These are phyloP conservation scores for Neurospora sp. DNA, from an alignment of 2,329 filamentous ascomycete genomes.

Conservation along the genomic window DNA sequence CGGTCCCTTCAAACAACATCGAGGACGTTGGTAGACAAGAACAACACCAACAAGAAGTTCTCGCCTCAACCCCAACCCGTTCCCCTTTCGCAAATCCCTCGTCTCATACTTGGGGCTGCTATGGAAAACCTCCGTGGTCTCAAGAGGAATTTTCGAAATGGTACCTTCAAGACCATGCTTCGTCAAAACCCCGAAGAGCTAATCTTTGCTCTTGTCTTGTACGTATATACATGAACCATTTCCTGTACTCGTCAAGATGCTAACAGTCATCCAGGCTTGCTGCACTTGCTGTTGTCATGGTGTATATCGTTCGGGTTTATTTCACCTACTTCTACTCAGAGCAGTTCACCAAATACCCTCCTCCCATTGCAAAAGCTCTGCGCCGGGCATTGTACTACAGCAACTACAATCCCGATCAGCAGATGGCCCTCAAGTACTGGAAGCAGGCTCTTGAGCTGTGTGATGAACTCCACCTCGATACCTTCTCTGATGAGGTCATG, in stretches of 20 bases:
- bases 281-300: constrained; percentile 22
- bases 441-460: constrained; percentile 68
- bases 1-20: constrained; percentile 4
- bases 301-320: constrained; percentile 35
- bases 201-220: constrained; percentile 32
- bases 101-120: constrained; percentile 24
- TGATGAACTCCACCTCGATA: constrained; percentile 66
- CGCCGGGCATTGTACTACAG: constrained; percentile 81
- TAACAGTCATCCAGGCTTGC: constrained; percentile 23
- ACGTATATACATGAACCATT: constrained; percentile 18
- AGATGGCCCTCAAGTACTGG: constrained; percentile 75
- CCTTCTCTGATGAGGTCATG: constrained; percentile 82
- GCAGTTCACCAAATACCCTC: constrained; percentile 52
- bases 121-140: constrained; percentile 24
- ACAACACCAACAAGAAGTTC: background rate
- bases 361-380: constrained; percentile 65
- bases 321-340: constrained; percentile 45
- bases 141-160: constrained; percentile 27
- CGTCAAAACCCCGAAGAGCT: constrained; percentile 35
- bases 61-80: constrained; percentile 1
- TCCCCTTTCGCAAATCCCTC: constrained; percentile 14
- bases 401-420: constrained; percentile 64
- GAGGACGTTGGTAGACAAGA: background rate
- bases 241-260: constrained; percentile 1
- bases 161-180: constrained; percentile 28